These are phyloP conservation scores for Dalbergia cultrata DNA, from an alignment of 306 rosid genomes.

Conservation along the genomic window DNA sequence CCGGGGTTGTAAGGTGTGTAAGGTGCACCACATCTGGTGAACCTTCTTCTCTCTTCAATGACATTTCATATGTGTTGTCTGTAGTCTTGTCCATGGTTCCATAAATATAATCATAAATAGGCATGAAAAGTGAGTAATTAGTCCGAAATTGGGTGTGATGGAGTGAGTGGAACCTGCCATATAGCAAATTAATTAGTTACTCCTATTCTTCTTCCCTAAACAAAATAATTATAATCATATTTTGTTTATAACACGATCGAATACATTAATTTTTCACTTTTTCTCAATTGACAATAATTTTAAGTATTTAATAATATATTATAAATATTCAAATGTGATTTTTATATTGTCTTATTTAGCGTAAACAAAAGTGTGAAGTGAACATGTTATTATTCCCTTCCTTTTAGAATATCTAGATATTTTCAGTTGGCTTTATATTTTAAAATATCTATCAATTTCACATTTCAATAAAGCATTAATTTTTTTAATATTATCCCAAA, in stretches of 20 bases:
- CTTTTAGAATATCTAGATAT: too few species aligned
- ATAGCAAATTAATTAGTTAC: background rate
- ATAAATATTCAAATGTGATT: background rate
- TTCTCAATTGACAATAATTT: background rate
- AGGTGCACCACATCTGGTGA: conserved; percentile 64
- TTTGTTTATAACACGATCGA: background rate
- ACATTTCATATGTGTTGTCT: conserved; percentile 53
- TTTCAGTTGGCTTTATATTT: too few species aligned
- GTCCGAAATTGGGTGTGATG: conserved; percentile 84
- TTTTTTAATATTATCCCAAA: too few species aligned
- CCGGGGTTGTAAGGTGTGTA: conserved; percentile 73
- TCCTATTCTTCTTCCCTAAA: background rate
- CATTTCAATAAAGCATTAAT: too few species aligned
- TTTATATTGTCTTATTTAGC: background rate
- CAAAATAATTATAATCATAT: background rate
- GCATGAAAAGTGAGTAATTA: conserved; percentile 80
- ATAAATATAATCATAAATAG: conserved; percentile 72
- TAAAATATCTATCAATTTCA: too few species aligned
- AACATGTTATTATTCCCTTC: background rate
- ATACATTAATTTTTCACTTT: too few species aligned
- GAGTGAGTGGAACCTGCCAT: conserved; percentile 70
- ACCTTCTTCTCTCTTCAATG: conserved; percentile 55
- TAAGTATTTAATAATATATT: background rate
- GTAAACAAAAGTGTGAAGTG: background rate
- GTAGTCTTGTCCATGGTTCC: conserved; percentile 69